Base-by-base conservation (phyloP, 441 rosid genomes). In the Brassica hybrid region DNA sequence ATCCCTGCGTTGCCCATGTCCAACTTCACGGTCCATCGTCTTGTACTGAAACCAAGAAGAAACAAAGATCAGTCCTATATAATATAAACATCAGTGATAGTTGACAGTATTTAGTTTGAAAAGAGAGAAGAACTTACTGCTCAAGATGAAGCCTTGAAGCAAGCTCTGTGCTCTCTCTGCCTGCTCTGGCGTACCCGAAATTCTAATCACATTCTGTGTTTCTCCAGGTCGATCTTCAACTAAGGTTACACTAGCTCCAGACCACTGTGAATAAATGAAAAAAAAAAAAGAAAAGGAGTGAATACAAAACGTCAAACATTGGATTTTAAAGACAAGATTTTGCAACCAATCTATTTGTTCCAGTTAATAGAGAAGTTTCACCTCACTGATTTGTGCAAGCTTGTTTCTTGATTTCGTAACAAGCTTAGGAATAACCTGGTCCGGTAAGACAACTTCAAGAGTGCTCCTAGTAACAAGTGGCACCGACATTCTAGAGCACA, bases 311-410 rank as follows among this genome's bases (percentile, higher is more conserved):
- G 18, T 71, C 67, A 23, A 48, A 72, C 56, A 34, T 66, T 34
- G 8, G 43, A 16, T 41, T 14, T 30, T 23, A 48, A 61, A 41
- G 45, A 21, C 36, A 38, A 71, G 57, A 27, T 54, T 4, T 38
- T 67, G 69, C 6, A 59, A 4, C 27, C 62, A 56, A 30, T 66
- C 38, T 56, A 72, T 21, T 21, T 21, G 25, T 52, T 71, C 16
- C 41, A 73, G 38, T 59, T 36, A 58, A 48, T 59, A 41, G 25
- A 71, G 30, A 72, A 72, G 18, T 71, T 75, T 81, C 36, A 91
- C 99, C 98, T 96, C 97, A 43, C 99, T 92, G 73, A 96, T 89
- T 82, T 91, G 98, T 30, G 88, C 85, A 79, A 96, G 97, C 85
- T 91, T 91, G 87, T 84, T 94, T 87, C 86, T 89, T 1, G 98